phyloP scores from a whole-genome alignment of 2,329 filamentous ascomycete species.

The Dryadomyces quercivorus region DNA sequence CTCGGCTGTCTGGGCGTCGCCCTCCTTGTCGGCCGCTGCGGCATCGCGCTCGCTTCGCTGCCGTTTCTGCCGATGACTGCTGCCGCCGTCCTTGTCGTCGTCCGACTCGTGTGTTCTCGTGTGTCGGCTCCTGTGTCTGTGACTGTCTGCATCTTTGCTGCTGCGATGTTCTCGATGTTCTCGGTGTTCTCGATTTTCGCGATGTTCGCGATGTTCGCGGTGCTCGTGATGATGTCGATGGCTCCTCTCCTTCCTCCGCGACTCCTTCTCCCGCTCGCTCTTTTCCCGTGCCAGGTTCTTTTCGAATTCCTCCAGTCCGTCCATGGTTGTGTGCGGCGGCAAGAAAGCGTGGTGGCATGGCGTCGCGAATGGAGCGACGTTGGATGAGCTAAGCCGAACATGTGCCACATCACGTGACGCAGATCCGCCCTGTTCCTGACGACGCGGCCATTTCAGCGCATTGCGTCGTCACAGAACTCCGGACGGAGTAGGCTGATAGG shows the following conservation, averaged over 20 bases:
- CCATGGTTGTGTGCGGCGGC: constrained; percentile 6
- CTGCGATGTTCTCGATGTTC: background rate
- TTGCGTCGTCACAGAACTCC: background rate
- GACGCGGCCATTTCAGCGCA: background rate
- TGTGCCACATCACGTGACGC: background rate
- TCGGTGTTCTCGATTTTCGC: background rate
- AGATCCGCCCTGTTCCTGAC: background rate
- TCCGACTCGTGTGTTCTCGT: background rate
- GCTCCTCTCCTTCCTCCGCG: constrained; percentile 9
- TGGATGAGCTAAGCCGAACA: background rate
- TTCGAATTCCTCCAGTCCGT: constrained; percentile 23
- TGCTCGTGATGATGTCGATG: constrained; percentile 14
- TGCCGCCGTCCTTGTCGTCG: background rate
- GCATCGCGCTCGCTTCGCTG: background rate
- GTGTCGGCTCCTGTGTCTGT: background rate
- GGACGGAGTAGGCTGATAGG: no score
- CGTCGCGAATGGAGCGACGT: no score
- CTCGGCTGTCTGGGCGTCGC: no score
- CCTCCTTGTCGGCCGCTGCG: background rate
- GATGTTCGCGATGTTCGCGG: constrained; percentile 16
- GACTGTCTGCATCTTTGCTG: background rate
- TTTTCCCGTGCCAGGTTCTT: constrained; percentile 25
- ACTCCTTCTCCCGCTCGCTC: constrained; percentile 16
- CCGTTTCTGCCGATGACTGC: background rate
- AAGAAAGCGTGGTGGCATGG: no score